Percentiles rank a stretch among this genome's conserved stretches.
Evolutionary conservation across 768 basidiomycete species (phyloP).

Genomic region (Tephrocybe sp.): DNA sequence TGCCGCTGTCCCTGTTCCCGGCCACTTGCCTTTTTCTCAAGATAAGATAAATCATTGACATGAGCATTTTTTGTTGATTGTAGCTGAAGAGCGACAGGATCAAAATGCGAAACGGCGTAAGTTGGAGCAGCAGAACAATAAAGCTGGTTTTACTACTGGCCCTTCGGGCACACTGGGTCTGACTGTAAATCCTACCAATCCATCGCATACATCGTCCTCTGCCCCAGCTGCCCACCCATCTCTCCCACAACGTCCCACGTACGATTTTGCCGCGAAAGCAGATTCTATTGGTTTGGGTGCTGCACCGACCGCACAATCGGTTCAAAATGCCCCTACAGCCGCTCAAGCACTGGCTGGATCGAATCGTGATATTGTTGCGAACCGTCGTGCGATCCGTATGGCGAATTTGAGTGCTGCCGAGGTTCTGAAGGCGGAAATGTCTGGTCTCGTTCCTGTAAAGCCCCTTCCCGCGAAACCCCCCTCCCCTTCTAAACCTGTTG

Average conservation of each 20-base stretch:
- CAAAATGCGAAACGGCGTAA: conserved; percentile 87
- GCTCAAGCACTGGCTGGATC: conserved; percentile 77
- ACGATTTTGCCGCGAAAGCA: conserved; percentile 73
- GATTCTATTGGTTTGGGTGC: conserved; percentile 79
- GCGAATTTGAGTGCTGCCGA: conserved; percentile 98
- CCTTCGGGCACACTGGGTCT: conserved; percentile 52
- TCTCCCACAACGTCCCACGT: conserved; percentile 61
- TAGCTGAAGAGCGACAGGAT: conserved; percentile 94
- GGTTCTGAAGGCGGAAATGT: conserved; percentile 86
- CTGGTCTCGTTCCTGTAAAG: conserved; percentile 53
- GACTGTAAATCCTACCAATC: conserved; percentile 45
- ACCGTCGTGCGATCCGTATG: conserved; percentile 87
- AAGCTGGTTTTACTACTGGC: conserved; percentile 38
- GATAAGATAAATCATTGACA: conserved; percentile 26
- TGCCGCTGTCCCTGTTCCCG: conserved; percentile 14
- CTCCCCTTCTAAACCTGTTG: conserved; percentile 23
- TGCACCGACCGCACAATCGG: conserved; percentile 55
- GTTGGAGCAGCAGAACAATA: conserved; percentile 49
- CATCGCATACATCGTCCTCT: conserved; percentile 29
- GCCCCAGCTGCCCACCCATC: conserved; percentile 49
- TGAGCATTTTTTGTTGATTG: conserved; percentile 26
- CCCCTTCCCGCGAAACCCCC: conserved; percentile 38
- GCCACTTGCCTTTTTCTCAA: conserved; percentile 14
- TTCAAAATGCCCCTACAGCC: conserved; percentile 57
- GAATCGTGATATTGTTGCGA: conserved; percentile 89